Evolutionary conservation across 306 rosid species (phyloP), one percentile per base, ranked within the genome.

Genomic region (Ammopiptanthus mongolicus): DNA sequence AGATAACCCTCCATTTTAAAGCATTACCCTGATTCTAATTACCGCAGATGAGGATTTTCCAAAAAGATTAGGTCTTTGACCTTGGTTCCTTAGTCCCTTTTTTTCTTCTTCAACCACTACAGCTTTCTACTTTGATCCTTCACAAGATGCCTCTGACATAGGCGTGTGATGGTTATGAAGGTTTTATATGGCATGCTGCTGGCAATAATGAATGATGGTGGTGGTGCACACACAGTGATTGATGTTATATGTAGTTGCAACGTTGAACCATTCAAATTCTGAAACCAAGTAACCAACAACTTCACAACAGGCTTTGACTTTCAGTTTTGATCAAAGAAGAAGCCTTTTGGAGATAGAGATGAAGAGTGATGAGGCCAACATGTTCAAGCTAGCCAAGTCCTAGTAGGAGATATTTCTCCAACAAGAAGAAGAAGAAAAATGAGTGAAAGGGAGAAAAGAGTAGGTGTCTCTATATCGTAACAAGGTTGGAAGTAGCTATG

Each of bases 401-500:
- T 14, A 33, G 22, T 8, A 14, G 13, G n/a, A 46, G 60, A 48
- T 4, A 47, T 6, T 50, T 6, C 50, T 48, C 18, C 64, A 68
- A 80, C 23, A 74, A 51, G 5, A 55, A 67, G 65, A 75, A 52
- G 41, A 42, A 44, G 11, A 75, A 75, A 21, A 62, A 46, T 61
- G 59, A 59, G 37, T 15, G 39, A 53, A 59, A 53, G 36, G 28
- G 69, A 69, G 78, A 29, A 29, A 57, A 61, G 50, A 36, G 8
- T 42, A 13, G 51, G 48, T 18, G 65, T 58, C 28, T 62, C 8
- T n/a, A 41, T 9, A 73, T 61, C 48, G 56, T 65, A 44, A 58
- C 82, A 82, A 73, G 39, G 84, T 21, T 69, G 76, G 74, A 77
- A 76, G 36, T 15, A 72, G 84, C 74, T 63, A 3, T 76, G 90